Base-by-base conservation (phyloP, 2,329 filamentous ascomycete species). In the Daldinia eschscholtzii region DNA sequence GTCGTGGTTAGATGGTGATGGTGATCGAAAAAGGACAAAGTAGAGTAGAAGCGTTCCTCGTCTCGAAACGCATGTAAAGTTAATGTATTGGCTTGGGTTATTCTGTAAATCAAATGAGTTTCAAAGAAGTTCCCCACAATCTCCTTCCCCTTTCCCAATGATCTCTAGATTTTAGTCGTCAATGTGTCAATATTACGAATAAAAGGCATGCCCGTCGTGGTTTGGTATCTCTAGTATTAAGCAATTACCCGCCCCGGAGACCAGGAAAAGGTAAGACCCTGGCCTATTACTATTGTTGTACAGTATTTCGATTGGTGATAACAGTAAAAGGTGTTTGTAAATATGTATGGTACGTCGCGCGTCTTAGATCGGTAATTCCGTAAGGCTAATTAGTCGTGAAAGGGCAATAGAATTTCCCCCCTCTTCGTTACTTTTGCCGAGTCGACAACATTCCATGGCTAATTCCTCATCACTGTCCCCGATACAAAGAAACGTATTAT, bases 121-220 rank as follows among this genome's bases (percentile, higher is more conserved):
- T 65, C 55, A 67, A 72, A 62, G 56, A 41, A 67, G 61, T 61
- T 28, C 30, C 59, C 55, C 67, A 59, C 46, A 35, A 41, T 60
- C 57, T 39, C 64, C 61, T 61, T 44, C 46, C 65, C 65, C 63
- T 61, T 69, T 67, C 67, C 64, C 68, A 70, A 63, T 74, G 61
- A 70, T 65, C 67, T 76, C 73, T 76, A 76, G 71, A n/a, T 65
- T 68, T 71, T 74, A 72, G 73, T 75, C 72, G 67, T 76, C 48
- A 71, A 68, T 73, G 70, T 60, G 67, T 69, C 61, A 68, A 72
- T 52, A 71, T 70, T 67, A 73, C 73, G 67, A 68, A 56, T 64
- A 67, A 67, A 61, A 52, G 65, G 63, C 70, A 71, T 73, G 70
- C 70, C 69, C 71, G 71, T 75, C 72, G 73, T 73, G 66, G 73